Evolutionary conservation across 352 stramenopile species (phyloP), one percentile per base, ranked within the genome.

Genomic region (Hyphochytrium catenoides): DNA sequence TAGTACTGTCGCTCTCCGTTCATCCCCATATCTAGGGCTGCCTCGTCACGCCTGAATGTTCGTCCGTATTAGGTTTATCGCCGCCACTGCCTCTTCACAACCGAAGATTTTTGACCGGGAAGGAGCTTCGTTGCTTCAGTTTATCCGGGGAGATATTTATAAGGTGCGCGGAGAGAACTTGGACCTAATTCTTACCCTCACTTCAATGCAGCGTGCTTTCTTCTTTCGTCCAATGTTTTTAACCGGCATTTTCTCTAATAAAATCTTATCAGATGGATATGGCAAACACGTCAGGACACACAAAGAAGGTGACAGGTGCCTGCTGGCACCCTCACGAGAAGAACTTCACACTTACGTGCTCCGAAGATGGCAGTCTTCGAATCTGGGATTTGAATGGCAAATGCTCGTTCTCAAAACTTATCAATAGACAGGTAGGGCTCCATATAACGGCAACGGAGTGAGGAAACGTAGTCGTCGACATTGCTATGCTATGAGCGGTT

Each of bases 211-310:
- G n/a, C n/a, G n/a, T n/a, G n/a, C n/a, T n/a, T n/a, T n/a, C n/a
- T n/a, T n/a, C n/a, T n/a, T n/a, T n/a, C n/a, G n/a, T n/a, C n/a
- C n/a, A n/a, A n/a, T n/a, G n/a, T n/a, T n/a, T n/a, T n/a, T n/a
- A n/a, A n/a, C n/a, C n/a, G n/a, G n/a, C n/a, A n/a, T n/a, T n/a
- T n/a, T n/a, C n/a, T n/a, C n/a, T n/a, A n/a, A n/a, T n/a, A n/a
- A n/a, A n/a, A n/a, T n/a, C n/a, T n/a, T n/a, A n/a, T n/a, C 59
- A 81, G 14, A 54, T 78, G 21, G 69, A 83, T 39, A 83, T 83
- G 69, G 59, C 54, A 0, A 58, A 79, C 36, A 83, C 69, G 8
- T 70, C 71, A 19, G 69, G 69, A 5, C 69, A 83, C 46, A 83
- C 69, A 23, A 63, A 79, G 50, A 48, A 59, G 1, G 50, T 68